phyloP scores from a whole-genome alignment of 164 flowering plant species.

The Tetracentron sinense region DNA sequence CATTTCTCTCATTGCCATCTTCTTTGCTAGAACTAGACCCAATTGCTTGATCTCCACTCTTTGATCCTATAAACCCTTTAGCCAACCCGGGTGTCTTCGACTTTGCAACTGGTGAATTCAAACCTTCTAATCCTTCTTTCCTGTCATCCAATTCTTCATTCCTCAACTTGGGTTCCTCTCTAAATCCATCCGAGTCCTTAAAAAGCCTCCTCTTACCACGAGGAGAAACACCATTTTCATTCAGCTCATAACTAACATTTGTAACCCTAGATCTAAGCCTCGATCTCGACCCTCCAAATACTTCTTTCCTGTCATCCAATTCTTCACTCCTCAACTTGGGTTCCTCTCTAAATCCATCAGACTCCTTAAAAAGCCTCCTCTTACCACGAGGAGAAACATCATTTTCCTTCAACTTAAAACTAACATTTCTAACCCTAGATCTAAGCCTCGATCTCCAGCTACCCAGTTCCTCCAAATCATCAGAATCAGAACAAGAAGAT shows the following conservation, averaged over 20 bases:
- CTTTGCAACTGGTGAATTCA: conserved; percentile 24
- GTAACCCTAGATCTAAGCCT: conserved; percentile 66
- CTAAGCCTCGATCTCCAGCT: conserved; percentile 71
- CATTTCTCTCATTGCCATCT: conserved; percentile 10
- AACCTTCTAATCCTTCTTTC: conserved; percentile 20
- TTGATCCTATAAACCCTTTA: conserved; percentile 18
- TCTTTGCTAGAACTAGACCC: conserved; percentile 14
- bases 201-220: conserved; percentile 58
- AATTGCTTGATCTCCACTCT: conserved; percentile 21
- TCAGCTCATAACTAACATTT: conserved; percentile 17
- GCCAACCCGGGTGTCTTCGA: conserved; percentile 32
- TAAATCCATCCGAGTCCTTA: conserved; percentile 28
- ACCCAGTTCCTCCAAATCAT: conserved; percentile 29
- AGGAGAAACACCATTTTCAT: conserved; percentile 17
- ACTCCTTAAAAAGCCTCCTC: conserved; percentile 50
- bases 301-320: conserved; percentile 11
- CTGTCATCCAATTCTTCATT: conserved; percentile 19
- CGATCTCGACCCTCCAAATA: conserved; percentile 40
- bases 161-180: conserved; percentile 20
- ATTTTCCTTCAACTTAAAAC: conserved; percentile 19
- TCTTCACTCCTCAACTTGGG: conserved; percentile 13
- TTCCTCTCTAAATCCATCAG: conserved; percentile 26
- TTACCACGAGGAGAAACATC: conserved; percentile 32
- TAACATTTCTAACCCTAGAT: conserved; percentile 39
- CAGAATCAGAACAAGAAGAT: conserved; percentile 14